Evolutionary conservation across 345 rosid species (phyloP).

Genomic region (Limnanthes douglasii): DNA sequence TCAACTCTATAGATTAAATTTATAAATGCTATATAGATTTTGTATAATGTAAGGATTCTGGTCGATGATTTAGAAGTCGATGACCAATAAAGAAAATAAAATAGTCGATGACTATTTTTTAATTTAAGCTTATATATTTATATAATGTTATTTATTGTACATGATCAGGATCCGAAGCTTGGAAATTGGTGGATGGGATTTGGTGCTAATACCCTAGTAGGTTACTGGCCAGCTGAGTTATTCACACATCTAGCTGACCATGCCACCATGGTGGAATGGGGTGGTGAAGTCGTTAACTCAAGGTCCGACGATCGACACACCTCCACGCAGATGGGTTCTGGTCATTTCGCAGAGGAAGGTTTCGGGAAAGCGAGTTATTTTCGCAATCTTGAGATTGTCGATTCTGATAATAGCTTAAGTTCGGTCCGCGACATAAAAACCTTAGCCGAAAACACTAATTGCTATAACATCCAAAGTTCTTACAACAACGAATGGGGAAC

Average conservation of each 20-base stretch:
- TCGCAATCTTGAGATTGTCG: slow-evolving; percentile 76
- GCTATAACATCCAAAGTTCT: slow-evolving; percentile 71
- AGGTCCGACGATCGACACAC: slow-evolving; percentile 75
- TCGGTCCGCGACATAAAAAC: slow-evolving; percentile 46
- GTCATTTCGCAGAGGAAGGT: slow-evolving; percentile 78
- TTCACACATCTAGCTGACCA: slow-evolving; percentile 80
- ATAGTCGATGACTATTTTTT: too few relatives aligned
- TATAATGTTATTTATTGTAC: neutral
- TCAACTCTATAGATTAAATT: too few relatives aligned
- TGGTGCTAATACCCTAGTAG: slow-evolving; percentile 68
- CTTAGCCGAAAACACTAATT: slow-evolving; percentile 77
- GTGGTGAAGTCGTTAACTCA: slow-evolving; percentile 92
- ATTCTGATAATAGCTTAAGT: slow-evolving; percentile 71
- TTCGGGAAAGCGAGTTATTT: slow-evolving; percentile 82
- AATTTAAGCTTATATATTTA: too few relatives aligned
- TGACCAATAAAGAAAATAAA: too few relatives aligned
- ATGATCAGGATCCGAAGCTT: slow-evolving; percentile 60
- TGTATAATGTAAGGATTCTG: too few relatives aligned
- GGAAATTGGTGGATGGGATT: slow-evolving; percentile 99
- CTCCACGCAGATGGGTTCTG: slow-evolving; percentile 93
- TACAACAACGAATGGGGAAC: slow-evolving; percentile 85
- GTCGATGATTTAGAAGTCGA: too few relatives aligned
- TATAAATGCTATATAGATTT: too few relatives aligned
- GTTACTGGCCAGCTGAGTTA: slow-evolving; percentile 96
- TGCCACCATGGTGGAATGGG: slow-evolving; percentile 96